These are phyloP conservation scores for Debaryomyces coudertii DNA, from an alignment of 1,139 yeast genomes.

Conservation along the genomic window DNA sequence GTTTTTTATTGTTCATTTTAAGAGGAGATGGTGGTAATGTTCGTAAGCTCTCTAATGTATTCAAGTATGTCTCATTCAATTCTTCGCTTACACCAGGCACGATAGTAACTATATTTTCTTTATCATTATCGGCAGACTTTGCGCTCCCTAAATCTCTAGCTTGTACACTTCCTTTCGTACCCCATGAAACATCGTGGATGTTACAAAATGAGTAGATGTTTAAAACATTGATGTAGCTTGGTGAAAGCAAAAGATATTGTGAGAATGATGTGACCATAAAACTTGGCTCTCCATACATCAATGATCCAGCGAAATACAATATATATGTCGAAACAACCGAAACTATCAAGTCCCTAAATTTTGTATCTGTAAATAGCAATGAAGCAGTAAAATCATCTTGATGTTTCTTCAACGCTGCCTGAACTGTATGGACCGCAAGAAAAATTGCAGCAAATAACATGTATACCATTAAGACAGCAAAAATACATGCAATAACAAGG, in stretches of 20 bases:
- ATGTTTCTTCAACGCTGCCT: constrained; percentile 37
- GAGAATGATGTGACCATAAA: constrained; percentile 75
- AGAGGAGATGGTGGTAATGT: constrained; percentile 28
- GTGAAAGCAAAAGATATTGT: constrained; percentile 73
- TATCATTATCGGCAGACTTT: constrained; percentile 49
- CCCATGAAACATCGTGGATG: constrained; percentile 87
- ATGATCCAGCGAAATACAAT: constrained; percentile 75
- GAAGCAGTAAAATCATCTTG: constrained; percentile 47
- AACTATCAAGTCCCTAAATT: constrained; percentile 84
- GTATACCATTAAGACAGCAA: constrained; percentile 50
- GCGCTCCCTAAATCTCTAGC: constrained; percentile 75
- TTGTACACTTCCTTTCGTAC: constrained; percentile 73
- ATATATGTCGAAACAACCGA: constrained; percentile 85
- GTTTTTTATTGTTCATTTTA: constrained; percentile 25
- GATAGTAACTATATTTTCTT: constrained; percentile 69
- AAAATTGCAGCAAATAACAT: constrained; percentile 74
- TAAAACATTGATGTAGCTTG: constrained; percentile 75
- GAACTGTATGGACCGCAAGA: constrained; percentile 76
- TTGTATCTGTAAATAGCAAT: constrained; percentile 59
- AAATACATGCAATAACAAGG: constrained; percentile 42
- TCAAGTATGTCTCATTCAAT: constrained; percentile 60
- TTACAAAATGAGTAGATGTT: constrained; percentile 86
- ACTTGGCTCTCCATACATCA: constrained; percentile 75
- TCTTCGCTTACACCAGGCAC: constrained; percentile 67
- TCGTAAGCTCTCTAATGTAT: constrained; percentile 51